Conservation (phyloP, 2,329 filamentous ascomycete species). For the Exophiala sp. region DNA sequence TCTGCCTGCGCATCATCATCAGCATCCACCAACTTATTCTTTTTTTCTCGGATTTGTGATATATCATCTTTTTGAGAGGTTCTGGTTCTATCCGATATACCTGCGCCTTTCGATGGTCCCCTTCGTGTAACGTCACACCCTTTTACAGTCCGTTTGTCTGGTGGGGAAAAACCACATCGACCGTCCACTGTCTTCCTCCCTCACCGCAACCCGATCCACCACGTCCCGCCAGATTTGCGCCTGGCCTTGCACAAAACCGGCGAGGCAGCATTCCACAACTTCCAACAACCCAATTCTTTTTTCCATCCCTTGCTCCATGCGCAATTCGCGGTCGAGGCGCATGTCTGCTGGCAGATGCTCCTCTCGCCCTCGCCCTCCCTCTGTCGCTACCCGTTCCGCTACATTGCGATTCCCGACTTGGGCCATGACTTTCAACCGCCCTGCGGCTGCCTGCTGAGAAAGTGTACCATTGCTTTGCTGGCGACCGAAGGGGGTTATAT, state of each 20-base stretch:
- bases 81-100: conserved; percentile 16
- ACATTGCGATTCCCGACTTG: conserved; percentile 18
- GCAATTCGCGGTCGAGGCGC: conserved; percentile 23
- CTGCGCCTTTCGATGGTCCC: conserved; percentile 5
- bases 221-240: conserved; percentile 20
- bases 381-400: conserved; percentile 20
- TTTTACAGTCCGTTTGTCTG: conserved; percentile 6
- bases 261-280: conserved; percentile 28
- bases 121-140: conserved; percentile 12
- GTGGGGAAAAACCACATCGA: conserved; percentile 1
- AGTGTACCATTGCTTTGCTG: conserved; percentile 27
- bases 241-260: conserved; percentile 27
- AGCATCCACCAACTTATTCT: conserved; percentile 1
- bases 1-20: conserved; percentile 24
- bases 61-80: conserved; percentile 22
- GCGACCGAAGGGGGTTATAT: conserved; percentile 30
- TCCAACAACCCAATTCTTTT: conserved; percentile 31
- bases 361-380: conserved; percentile 20
- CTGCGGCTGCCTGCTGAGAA: conserved; percentile 33
- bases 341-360: conserved; percentile 25
- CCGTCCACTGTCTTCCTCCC: conserved; percentile 9
- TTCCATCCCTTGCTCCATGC: conserved; percentile 30
- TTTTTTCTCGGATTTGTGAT: conserved; percentile 18
- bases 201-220: conserved; percentile 20
- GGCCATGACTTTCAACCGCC: conserved; percentile 26